A percentile compares a stretch with the other conserved stretches of the same genome.
Conservation (phyloP, 2,329 filamentous ascomycete species). For the Fusarium tuaranense region DNA sequence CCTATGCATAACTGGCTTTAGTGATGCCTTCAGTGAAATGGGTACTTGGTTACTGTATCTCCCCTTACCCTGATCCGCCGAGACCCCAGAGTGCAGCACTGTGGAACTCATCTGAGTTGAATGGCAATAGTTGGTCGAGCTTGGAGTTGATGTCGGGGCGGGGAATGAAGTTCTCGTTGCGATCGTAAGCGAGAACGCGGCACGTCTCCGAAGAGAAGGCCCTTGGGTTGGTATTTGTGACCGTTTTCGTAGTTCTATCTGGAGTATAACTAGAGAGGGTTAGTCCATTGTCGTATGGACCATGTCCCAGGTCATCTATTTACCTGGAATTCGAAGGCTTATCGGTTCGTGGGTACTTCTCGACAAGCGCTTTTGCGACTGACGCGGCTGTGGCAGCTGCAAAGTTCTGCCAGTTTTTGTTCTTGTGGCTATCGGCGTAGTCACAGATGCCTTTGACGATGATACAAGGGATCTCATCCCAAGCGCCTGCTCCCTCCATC, state of each 20-base stretch:
- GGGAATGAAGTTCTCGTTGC: conserved; percentile 26
- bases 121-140: conserved; percentile 16
- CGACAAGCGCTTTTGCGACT: conserved; percentile 55
- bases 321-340: background rate
- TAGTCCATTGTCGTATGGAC: background rate
- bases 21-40: background rate
- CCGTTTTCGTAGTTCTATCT: background rate
- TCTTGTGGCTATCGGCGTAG: conserved; percentile 42
- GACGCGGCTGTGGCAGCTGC: conserved; percentile 54
- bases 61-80: conserved; percentile 26
- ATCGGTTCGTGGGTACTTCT: conserved; percentile 6
- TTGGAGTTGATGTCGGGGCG: conserved; percentile 4
- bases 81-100: conserved; percentile 31
- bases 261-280: background rate
- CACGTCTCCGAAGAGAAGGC: background rate
- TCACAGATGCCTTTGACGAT: conserved; percentile 55
- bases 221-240: background rate
- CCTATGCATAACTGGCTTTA: conserved; percentile 32
- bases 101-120: background rate
- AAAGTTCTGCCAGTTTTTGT: conserved; percentile 52
- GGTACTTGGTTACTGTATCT: background rate
- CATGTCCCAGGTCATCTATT: background rate
- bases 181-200: conserved; percentile 22
- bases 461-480: conserved; percentile 50
- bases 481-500: conserved; percentile 50